A percentile compares a stretch with the other conserved stretches of the same genome.
Evolutionary conservation across 2,329 filamentous ascomycete genomes (phyloP).

Genomic region (Aureobasidium sp.): DNA sequence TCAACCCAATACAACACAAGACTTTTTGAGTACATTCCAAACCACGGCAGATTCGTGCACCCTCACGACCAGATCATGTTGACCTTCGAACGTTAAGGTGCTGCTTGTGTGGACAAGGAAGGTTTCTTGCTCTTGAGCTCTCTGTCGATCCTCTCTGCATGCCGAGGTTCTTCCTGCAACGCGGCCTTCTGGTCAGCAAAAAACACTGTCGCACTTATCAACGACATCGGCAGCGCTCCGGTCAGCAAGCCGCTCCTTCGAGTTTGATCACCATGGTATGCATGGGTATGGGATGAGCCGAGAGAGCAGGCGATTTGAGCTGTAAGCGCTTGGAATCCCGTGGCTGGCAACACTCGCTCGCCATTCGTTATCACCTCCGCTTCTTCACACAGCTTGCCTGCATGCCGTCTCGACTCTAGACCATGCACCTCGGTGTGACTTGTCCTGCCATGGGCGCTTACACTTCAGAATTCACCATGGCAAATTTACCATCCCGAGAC

Average conservation of each 20-base stretch:
- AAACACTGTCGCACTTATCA: too few relatives aligned
- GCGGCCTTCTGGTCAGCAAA: background rate
- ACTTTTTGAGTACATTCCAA: background rate
- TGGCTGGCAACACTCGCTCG: background rate
- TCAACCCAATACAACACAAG: too few relatives aligned
- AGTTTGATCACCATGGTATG: background rate
- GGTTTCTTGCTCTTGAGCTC: background rate
- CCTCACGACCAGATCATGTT: background rate
- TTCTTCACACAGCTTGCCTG: background rate
- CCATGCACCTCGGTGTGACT: constrained; percentile 1
- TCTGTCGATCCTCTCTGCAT: background rate
- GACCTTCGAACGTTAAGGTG: background rate
- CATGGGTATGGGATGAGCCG: background rate
- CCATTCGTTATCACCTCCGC: constrained; percentile 4
- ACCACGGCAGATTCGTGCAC: background rate
- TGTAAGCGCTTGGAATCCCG: constrained; percentile 4
- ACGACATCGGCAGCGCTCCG: background rate
- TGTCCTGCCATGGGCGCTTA: constrained; percentile 9
- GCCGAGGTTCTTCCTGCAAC: background rate
- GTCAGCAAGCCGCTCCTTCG: background rate
- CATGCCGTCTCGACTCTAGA: background rate
- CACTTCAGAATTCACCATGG: background rate
- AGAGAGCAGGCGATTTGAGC: background rate
- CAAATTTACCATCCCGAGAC: background rate
- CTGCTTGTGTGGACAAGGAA: background rate